Conservation (phyloP, 805 yeast species). For the Sugiyamaella chiloensis region DNA sequence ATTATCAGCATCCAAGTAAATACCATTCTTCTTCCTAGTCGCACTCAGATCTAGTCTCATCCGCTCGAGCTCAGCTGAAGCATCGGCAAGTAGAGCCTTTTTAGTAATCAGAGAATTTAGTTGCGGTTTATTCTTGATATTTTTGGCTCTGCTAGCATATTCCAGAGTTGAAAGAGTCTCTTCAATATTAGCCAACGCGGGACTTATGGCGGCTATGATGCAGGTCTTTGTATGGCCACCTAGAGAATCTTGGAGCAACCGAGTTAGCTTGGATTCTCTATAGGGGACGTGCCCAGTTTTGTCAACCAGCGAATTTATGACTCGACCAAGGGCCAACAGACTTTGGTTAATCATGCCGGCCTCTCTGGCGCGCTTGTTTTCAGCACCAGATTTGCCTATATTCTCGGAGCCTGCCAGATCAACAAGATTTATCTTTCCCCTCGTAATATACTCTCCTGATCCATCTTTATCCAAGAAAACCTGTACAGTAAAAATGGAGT, state of each 20-base stretch:
- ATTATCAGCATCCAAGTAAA: slow-evolving; percentile 54
- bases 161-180: slow-evolving; percentile 84
- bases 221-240: slow-evolving; percentile 90
- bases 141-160: slow-evolving; percentile 84
- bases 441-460: slow-evolving; percentile 45
- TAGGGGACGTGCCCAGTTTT: slow-evolving; percentile 74
- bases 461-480: slow-evolving; percentile 51
- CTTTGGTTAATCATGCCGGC: slow-evolving; percentile 93
- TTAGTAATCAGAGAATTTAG: slow-evolving; percentile 42
- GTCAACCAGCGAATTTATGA: slow-evolving; percentile 70
- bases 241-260: slow-evolving; percentile 73
- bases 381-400: slow-evolving; percentile 82
- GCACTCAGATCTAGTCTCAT: slow-evolving; percentile 60
- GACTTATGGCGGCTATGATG: slow-evolving; percentile 82
- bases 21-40: slow-evolving; percentile 62
- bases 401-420: slow-evolving; percentile 97
- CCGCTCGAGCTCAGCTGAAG: slow-evolving; percentile 52
- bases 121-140: slow-evolving; percentile 71
- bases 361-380: slow-evolving; percentile 81
- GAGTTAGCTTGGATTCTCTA: slow-evolving; percentile 76
- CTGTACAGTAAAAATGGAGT: slow-evolving; percentile 65
- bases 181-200: slow-evolving; percentile 71
- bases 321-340: slow-evolving; percentile 81
- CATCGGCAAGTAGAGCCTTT: slow-evolving; percentile 51
- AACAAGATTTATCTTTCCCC: slow-evolving; percentile 68